Evolutionary conservation across 2,329 filamentous ascomycete species (phyloP).

Genomic region (Fusarium annulatum): DNA sequence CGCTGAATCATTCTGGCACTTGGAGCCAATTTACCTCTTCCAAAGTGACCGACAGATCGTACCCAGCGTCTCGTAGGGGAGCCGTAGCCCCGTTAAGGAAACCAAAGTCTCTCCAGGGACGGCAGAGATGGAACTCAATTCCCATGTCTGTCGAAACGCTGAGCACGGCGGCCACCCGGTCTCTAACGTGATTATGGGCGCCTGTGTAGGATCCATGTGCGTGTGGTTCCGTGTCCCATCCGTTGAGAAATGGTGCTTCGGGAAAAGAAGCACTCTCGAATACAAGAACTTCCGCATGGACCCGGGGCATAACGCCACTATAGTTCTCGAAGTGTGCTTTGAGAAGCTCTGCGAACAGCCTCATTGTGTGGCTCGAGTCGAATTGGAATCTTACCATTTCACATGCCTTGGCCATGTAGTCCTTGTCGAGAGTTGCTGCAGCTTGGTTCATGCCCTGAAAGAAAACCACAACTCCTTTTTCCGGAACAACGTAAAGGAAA

Average conservation of each 20-base stretch:
- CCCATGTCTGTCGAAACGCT: background rate
- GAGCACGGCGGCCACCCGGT: background rate
- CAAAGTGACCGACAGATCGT: background rate
- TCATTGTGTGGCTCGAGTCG: background rate
- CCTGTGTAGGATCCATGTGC: background rate
- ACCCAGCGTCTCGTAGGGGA: background rate
- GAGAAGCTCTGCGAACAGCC: background rate
- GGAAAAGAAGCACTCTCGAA: background rate
- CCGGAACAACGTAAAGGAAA: background rate
- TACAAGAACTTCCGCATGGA: background rate
- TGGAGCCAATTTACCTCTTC: background rate
- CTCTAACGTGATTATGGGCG: background rate
- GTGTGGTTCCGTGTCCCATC: accelerated
- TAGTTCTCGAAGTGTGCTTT: background rate
- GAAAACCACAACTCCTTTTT: background rate
- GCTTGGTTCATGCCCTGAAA: background rate
- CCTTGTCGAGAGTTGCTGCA: background rate
- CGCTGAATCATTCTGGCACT: background rate
- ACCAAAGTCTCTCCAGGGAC: background rate
- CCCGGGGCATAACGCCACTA: background rate
- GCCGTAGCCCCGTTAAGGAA: background rate
- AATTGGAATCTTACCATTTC: background rate
- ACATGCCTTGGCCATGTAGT: background rate
- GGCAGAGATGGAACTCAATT: background rate
- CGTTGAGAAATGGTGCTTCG: background rate